Evolutionary conservation across 768 basidiomycete species (phyloP).

Genomic region (Chalciporus piperatus): DNA sequence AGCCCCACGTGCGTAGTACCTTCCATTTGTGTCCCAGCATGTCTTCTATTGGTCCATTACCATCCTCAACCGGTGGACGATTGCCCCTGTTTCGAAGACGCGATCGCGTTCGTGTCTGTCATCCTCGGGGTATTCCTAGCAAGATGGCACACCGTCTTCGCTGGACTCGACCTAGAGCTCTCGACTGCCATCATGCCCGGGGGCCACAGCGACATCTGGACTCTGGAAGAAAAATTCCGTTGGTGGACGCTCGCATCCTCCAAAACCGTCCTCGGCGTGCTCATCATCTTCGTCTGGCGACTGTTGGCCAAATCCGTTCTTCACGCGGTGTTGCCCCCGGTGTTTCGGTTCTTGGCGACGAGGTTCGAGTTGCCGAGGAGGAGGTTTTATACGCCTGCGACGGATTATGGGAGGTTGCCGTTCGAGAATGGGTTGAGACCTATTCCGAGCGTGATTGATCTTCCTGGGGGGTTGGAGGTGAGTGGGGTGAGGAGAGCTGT

Average conservation of each 20-base stretch:
- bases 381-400: constrained; percentile 87
- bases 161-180: constrained; percentile 37
- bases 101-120: constrained; percentile 89
- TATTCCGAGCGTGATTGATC: constrained; percentile 84
- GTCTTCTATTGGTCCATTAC: constrained; percentile 74
- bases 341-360: neutral
- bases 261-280: constrained; percentile 53
- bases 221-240: constrained; percentile 29
- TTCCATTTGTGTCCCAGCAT: constrained; percentile 55
- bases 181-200: constrained; percentile 52
- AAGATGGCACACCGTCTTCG: constrained; percentile 56
- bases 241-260: constrained; percentile 39
- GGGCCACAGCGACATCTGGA: constrained; percentile 42
- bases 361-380: constrained; percentile 61
- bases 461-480: constrained; percentile 59
- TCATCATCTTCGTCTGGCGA: constrained; percentile 84
- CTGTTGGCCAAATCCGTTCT: constrained; percentile 84
- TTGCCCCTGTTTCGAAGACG: constrained; percentile 97
- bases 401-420: constrained; percentile 76
- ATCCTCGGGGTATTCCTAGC: constrained; percentile 70
- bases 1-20: constrained; percentile 43
- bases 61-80: constrained; percentile 95
- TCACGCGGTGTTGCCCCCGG: constrained; percentile 59
- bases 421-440: constrained; percentile 58
- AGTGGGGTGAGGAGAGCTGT: constrained; percentile 36